Percentiles rank a stretch among this genome's conserved stretches.
These are phyloP conservation scores for Globisporangium rhizosaccharum DNA, from an alignment of 352 stramenopile genomes.

Conservation along the genomic window DNA sequence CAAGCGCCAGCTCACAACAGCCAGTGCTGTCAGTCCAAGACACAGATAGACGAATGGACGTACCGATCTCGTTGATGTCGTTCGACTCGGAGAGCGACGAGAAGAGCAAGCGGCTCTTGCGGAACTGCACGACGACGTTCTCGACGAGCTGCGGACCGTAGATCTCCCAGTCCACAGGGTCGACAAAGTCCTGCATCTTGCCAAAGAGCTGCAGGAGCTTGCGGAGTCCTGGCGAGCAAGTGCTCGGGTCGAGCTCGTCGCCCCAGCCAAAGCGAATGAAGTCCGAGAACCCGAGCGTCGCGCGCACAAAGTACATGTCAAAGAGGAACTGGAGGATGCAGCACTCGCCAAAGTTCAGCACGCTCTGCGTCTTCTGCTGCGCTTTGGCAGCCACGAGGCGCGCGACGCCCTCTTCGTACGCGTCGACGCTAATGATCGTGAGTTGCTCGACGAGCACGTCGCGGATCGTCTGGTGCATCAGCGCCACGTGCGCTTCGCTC, in stretches of 20 bases:
- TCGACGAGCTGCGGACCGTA: conserved; percentile 82
- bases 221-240: conserved; percentile 44
- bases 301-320: conserved; percentile 87
- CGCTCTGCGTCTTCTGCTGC: conserved; percentile 33
- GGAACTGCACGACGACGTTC: conserved; percentile 84
- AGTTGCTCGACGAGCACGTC: conserved; percentile 72
- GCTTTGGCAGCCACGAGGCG: conserved; percentile 50
- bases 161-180: conserved; percentile 87
- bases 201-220: conserved; percentile 64
- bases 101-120: conserved; percentile 81
- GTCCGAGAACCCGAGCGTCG: conserved; percentile 76
- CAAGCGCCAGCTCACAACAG: conserved; percentile 2
- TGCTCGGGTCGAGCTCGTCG: conserved; percentile 60
- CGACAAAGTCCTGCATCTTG: conserved; percentile 78
- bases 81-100: conserved; percentile 79
- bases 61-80: conserved; percentile 84
- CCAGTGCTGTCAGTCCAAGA: not conserved
- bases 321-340: conserved; percentile 86
- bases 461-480: conserved; percentile 66
- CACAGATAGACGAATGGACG: conserved; percentile 10
- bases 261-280: conserved; percentile 88
- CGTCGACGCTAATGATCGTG: conserved; percentile 64
- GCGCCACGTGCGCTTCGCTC: conserved; percentile 34
- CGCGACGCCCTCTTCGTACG: conserved; percentile 63
- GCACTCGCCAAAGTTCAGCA: conserved; percentile 81